phyloP scores from a whole-genome alignment of 306 rosid genomes.

The Cicer chorassanicum region DNA sequence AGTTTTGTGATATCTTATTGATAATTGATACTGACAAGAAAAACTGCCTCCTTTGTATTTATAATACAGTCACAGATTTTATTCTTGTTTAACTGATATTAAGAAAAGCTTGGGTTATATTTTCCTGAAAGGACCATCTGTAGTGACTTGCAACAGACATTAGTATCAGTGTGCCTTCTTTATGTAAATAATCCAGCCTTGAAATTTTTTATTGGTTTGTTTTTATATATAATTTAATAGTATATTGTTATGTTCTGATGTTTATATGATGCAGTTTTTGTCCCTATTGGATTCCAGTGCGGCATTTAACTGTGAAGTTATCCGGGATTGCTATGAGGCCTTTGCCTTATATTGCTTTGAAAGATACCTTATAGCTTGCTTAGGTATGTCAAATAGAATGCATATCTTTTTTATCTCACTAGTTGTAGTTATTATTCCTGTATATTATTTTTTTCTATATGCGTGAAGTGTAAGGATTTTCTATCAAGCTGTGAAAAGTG shows the following conservation, averaged over 20 bases:
- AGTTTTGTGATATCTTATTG: slow-evolving; percentile 30
- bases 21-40: slow-evolving; percentile 26
- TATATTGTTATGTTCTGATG: slow-evolving; percentile 29
- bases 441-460: slow-evolving; percentile 12
- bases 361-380: slow-evolving; percentile 95
- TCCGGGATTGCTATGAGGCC: slow-evolving; percentile 98
- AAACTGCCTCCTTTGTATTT: not conserved
- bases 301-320: slow-evolving; percentile 91
- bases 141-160: slow-evolving; percentile 25
- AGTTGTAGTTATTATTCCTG: slow-evolving; percentile 32
- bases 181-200: slow-evolving; percentile 17
- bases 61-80: not conserved
- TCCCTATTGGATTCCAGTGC: slow-evolving; percentile 86
- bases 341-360: slow-evolving; percentile 98
- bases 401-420: slow-evolving; percentile 23
- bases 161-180: slow-evolving; percentile 36
- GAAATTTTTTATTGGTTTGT: not conserved
- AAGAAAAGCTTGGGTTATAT: slow-evolving; percentile 35
- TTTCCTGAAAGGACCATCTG: slow-evolving; percentile 21
- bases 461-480: slow-evolving; percentile 3
- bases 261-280: slow-evolving; percentile 72
- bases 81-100: slow-evolving; percentile 25
- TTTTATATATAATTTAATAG: slow-evolving; percentile 13
- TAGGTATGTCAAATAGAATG: slow-evolving; percentile 65
- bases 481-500: not conserved